Conservation (phyloP, 2,329 filamentous ascomycete genomes). For the Hypoxylon sp. region DNA sequence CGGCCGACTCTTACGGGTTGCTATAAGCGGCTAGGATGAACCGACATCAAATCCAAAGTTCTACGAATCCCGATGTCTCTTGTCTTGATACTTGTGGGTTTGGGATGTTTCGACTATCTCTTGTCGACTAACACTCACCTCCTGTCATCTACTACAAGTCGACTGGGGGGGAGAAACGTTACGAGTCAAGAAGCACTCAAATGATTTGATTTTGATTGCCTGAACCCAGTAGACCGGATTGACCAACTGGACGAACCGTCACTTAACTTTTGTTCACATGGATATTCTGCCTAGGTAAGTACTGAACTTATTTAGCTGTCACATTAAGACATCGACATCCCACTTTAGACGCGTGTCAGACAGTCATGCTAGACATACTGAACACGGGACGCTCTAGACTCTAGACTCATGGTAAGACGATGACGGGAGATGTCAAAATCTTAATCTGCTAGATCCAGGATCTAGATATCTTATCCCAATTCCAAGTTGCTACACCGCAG, state of each 20-base stretch:
- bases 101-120: conserved; percentile 1
- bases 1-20: conserved; percentile 19
- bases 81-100: conserved; percentile 15
- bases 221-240: conserved; percentile 34
- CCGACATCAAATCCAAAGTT: conserved; percentile 5
- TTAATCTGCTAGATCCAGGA: conserved; percentile 34
- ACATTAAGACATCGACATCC: conserved; percentile 10
- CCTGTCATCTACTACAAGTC: conserved; percentile 11
- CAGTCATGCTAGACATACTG: conserved; percentile 1
- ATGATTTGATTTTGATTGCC: conserved; percentile 9
- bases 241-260: conserved; percentile 14
- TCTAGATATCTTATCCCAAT: conserved; percentile 21
- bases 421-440: conserved; percentile 14
- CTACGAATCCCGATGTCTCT: neutral
- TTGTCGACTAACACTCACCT: conserved; percentile 16
- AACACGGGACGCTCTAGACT: conserved; percentile 19
- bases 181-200: conserved; percentile 17
- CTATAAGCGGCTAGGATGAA: conserved; percentile 34
- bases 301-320: neutral
- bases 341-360: conserved; percentile 17
- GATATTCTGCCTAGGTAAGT: neutral
- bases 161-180: conserved; percentile 25
- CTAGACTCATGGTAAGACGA: conserved; percentile 17
- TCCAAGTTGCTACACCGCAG: conserved; percentile 12
- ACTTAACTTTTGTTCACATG: conserved; percentile 20